A percentile compares a stretch with the other conserved stretches of the same genome.
Conservation (phyloP, 257 asterid genomes). For the Linaria vulgaris region DNA sequence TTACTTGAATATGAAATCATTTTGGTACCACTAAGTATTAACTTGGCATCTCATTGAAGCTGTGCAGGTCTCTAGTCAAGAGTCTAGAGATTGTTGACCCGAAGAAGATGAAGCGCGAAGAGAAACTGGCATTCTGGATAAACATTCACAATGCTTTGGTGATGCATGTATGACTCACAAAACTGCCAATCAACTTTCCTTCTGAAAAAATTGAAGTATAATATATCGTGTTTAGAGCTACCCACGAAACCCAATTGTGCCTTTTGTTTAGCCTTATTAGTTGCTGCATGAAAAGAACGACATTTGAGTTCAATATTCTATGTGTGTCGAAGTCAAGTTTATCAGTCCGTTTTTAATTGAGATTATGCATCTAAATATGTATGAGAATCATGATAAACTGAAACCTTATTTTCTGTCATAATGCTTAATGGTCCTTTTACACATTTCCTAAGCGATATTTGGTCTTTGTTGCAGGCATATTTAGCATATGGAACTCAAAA, state of each 20-base stretch:
- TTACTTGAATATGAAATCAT: neutral
- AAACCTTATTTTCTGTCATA: conserved; percentile 1
- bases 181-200: conserved; percentile 21
- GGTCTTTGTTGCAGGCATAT: conserved; percentile 62
- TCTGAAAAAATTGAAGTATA: neutral
- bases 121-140: conserved; percentile 84
- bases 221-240: conserved; percentile 8
- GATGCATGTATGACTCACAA: conserved; percentile 68
- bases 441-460: neutral
- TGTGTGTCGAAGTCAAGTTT: neutral
- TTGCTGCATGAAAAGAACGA: neutral
- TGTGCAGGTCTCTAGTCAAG: conserved; percentile 71
- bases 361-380: neutral
- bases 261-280: neutral
- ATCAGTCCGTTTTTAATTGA: neutral
- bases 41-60: conserved; percentile 23
- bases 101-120: conserved; percentile 75
- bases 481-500: conserved; percentile 85
- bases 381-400: neutral
- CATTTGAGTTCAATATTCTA: neutral
- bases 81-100: conserved; percentile 78
- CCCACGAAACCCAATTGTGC: neutral
- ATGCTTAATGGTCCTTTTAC: neutral
- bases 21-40: conserved; percentile 7
- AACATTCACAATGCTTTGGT: conserved; percentile 88